phyloP scores from a whole-genome alignment of 2,329 filamentous ascomycete genomes.

The Didymella glomerata region DNA sequence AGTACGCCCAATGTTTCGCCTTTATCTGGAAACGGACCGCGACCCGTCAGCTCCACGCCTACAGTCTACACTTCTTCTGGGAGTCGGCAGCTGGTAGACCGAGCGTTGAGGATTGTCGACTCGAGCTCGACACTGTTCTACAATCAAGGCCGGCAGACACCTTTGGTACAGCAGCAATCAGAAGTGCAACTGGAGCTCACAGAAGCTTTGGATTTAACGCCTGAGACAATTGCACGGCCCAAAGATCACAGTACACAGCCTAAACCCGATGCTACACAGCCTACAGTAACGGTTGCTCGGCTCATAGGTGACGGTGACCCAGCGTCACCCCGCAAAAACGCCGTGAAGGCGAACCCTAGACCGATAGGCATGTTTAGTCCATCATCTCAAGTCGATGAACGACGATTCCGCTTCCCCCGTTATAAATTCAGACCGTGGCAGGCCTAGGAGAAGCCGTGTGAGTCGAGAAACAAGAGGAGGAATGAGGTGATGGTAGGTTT shows the following conservation, averaged over 20 bases:
- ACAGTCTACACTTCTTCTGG: background rate
- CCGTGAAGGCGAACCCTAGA: background rate
- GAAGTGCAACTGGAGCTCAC: background rate
- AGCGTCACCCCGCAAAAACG: background rate
- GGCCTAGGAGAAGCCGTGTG: background rate
- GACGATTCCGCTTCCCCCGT: constrained; percentile 16
- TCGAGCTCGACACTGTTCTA: background rate
- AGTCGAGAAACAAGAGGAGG: background rate
- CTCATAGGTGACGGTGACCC: too few species aligned
- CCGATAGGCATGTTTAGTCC: background rate
- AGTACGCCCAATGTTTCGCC: background rate
- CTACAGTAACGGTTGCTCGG: background rate
- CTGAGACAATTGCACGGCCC: background rate
- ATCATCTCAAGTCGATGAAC: constrained; percentile 1
- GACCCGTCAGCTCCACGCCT: background rate
- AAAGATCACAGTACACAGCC: too few species aligned
- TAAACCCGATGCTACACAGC: background rate
- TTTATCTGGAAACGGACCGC: background rate
- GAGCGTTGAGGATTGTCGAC: background rate
- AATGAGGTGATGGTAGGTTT: background rate
- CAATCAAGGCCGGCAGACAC: background rate
- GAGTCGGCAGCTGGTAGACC: background rate
- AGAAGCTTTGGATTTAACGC: background rate
- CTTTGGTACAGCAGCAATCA: background rate
- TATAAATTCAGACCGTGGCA: constrained; percentile 2